Percentiles rank a stretch among this genome's conserved stretches.
Conservation (phyloP, 176 grass and related monocot genomes). For the Oryza coarctata region DNA sequence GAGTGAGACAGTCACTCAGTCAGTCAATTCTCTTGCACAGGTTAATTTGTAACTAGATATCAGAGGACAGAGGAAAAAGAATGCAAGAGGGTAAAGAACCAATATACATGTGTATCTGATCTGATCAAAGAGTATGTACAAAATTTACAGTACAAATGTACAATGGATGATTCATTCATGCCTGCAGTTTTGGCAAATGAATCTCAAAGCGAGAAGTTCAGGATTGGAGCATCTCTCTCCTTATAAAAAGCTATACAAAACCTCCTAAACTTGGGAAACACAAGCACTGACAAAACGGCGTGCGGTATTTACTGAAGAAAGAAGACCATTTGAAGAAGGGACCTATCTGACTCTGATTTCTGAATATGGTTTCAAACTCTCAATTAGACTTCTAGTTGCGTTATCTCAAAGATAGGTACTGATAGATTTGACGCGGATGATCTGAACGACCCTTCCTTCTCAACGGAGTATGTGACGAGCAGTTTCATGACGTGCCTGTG, state of each 20-base stretch:
- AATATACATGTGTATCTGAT: conserved; percentile 20
- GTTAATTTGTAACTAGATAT: too few species aligned
- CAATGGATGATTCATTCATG: not conserved
- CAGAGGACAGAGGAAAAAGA: not conserved
- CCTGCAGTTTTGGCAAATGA: conserved; percentile 23
- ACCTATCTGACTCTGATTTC: not conserved
- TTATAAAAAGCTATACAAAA: conserved; percentile 21
- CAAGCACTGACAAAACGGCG: conserved; percentile 37
- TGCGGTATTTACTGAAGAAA: conserved; percentile 30
- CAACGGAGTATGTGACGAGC: conserved; percentile 58
- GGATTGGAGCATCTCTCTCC: not conserved
- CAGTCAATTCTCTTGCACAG: too few species aligned
- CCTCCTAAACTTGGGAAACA: conserved; percentile 27
- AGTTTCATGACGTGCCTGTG: conserved; percentile 69
- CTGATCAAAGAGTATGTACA: not conserved
- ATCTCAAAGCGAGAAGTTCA: conserved; percentile 6
- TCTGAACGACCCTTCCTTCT: conserved; percentile 44
- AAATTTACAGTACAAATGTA: conserved; percentile 3
- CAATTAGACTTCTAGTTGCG: conserved; percentile 46
- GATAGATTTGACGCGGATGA: conserved; percentile 39
- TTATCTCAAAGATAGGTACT: conserved; percentile 39
- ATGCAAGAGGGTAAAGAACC: conserved; percentile 5
- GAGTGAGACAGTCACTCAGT: not conserved
- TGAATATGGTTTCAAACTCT: conserved; percentile 8
- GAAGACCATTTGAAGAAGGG: not conserved